These are phyloP conservation scores for Tephrocybe sp. DNA, from an alignment of 768 basidiomycete genomes.

Conservation along the genomic window DNA sequence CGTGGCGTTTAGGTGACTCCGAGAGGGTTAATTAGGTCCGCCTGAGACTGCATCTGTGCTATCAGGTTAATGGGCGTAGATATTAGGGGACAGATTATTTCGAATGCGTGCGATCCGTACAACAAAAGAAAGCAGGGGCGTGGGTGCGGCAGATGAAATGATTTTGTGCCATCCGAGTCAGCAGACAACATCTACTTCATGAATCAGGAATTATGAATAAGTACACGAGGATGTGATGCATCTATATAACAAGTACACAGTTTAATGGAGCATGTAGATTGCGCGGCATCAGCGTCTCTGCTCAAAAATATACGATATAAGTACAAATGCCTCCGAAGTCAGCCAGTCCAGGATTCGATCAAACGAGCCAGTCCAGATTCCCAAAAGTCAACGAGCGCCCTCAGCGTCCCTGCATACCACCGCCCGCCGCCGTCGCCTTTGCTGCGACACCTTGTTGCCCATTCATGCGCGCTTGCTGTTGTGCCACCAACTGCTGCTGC, in stretches of 20 bases:
- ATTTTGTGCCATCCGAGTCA: too few species aligned
- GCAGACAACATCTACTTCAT: too few species aligned
- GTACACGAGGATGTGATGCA: slow-evolving; percentile 1
- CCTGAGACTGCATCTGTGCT: too few species aligned
- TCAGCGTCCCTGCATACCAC: slow-evolving; percentile 16
- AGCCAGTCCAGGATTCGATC: background rate
- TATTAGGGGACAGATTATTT: too few species aligned
- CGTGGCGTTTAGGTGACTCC: too few species aligned
- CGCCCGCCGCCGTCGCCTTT: slow-evolving; percentile 13
- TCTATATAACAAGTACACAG: slow-evolving; percentile 1
- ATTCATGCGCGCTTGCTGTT: slow-evolving; percentile 8
- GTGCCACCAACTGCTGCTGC: too few species aligned
- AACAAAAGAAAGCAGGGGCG: too few species aligned
- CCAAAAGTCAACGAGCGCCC: background rate
- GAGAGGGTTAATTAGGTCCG: too few species aligned
- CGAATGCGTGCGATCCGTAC: too few species aligned
- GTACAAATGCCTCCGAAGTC: background rate
- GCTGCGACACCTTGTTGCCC: slow-evolving; percentile 8
- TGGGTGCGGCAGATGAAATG: too few species aligned
- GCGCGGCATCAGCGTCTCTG: background rate
- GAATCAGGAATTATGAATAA: slow-evolving; percentile 1
- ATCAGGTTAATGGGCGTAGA: too few species aligned
- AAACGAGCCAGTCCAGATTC: background rate
- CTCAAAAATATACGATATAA: background rate
- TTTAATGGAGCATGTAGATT: too few species aligned